phyloP scores from a whole-genome alignment of 768 basidiomycete genomes.

The Cystofilobasidium macerans region DNA sequence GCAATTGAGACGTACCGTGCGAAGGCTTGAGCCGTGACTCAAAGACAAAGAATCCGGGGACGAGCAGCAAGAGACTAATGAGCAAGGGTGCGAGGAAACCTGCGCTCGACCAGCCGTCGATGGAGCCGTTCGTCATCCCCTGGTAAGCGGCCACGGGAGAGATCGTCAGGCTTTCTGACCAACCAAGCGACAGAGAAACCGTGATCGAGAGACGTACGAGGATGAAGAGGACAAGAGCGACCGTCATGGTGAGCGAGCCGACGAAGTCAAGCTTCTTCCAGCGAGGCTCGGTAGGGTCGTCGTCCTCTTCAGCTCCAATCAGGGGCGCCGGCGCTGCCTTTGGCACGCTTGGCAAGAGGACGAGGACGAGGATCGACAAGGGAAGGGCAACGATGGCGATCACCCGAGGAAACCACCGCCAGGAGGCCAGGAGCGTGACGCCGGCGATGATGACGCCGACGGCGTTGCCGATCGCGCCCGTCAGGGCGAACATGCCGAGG shows the following conservation, averaged over 20 bases:
- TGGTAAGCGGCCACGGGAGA: not conserved
- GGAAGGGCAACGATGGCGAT: conserved; percentile 24
- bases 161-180: not conserved
- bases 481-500: conserved; percentile 28
- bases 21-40: conserved; percentile 2
- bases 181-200: not conserved
- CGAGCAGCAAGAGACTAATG: not conserved
- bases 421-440: conserved; percentile 26
- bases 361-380: conserved; percentile 4
- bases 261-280: conserved; percentile 36
- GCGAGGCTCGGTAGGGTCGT: conserved; percentile 26
- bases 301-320: conserved; percentile 22
- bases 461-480: conserved; percentile 28
- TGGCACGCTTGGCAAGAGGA: not conserved
- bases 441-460: conserved; percentile 29
- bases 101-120: conserved; percentile 7
- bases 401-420: conserved; percentile 35
- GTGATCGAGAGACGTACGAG: conserved; percentile 9
- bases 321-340: conserved; percentile 8
- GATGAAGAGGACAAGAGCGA: conserved; percentile 35
- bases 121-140: not conserved
- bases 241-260: conserved; percentile 34
- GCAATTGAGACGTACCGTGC: not conserved
- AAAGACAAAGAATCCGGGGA: not conserved
- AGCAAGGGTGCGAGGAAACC: conserved; percentile 6